phyloP scores from a whole-genome alignment of 768 basidiomycete species.

The Rhodotorula babjevae region DNA sequence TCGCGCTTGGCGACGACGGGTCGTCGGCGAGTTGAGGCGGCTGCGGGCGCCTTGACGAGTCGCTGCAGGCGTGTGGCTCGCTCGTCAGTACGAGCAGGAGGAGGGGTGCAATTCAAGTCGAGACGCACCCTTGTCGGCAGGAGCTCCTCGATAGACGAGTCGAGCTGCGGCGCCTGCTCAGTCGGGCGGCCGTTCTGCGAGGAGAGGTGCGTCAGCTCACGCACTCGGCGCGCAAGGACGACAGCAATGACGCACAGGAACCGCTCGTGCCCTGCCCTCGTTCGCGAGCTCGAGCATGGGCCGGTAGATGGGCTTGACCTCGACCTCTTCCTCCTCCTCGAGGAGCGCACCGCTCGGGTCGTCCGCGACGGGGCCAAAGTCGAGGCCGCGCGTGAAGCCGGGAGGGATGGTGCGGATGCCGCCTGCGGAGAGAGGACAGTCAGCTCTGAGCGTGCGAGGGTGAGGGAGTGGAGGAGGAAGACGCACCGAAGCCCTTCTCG shows the following conservation, averaged over 20 bases:
- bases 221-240: no score
- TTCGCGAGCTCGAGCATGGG: slow-evolving; percentile 39
- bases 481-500: slow-evolving; percentile 37
- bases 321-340: slow-evolving; percentile 45
- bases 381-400: slow-evolving; percentile 73
- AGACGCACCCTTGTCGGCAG: slow-evolving; percentile 54
- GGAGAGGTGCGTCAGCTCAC: neutral
- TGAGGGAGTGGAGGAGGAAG: neutral
- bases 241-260: neutral
- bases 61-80: slow-evolving; percentile 16
- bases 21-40: slow-evolving; percentile 38
- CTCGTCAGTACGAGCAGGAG: slow-evolving; percentile 50
- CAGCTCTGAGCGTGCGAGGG: neutral
- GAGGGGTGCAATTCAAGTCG: neutral
- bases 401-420: slow-evolving; percentile 67
- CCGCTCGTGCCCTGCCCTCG: slow-evolving; percentile 2
- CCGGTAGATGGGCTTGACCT: slow-evolving; percentile 40
- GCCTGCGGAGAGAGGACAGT: neutral
- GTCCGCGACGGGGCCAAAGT: slow-evolving; percentile 51
- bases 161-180: slow-evolving; percentile 47
- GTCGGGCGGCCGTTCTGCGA: neutral
- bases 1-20: slow-evolving; percentile 70
- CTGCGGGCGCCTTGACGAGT: slow-evolving; percentile 28
- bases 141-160: slow-evolving; percentile 69
- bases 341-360: slow-evolving; percentile 43